Base-by-base conservation (phyloP, 352 stramenopile genomes). In the Globisporangium echinulatum region DNA sequence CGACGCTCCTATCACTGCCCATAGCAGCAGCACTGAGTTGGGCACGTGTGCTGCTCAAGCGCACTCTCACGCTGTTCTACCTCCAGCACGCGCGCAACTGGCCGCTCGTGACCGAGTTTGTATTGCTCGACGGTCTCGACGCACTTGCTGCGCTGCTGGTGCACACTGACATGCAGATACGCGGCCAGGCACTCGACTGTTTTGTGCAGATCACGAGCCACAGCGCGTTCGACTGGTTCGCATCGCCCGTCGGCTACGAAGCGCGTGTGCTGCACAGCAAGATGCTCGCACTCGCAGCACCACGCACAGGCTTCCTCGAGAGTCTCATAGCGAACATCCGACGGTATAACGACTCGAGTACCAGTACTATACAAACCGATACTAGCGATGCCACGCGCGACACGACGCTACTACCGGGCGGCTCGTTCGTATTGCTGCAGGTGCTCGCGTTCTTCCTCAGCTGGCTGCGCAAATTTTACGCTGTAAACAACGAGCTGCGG, bases 151-250 rank as follows among this genome's bases (percentile, higher is more conserved):
- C 66, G 36, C 57, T 70, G 33, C 68, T 75, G 46, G 42, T 67
- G 8, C 61, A 77, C 33, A 38, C 60, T 5, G 69, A 80, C 25
- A 7, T 77, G n/a, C 72, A 80, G 25, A 37, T 75, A 17, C 67
- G 72, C 0, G 72, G 67, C 10, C 72, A 80, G 39, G 69, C 72
- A 3, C 64, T 80, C 52, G 72, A 80, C 52, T 58, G 62, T 14
- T 80, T 80, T 19, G 67, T 75, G 13, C 72, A 80, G 59, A 64
- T 77, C 62, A 80, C 72, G 3, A 77, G 72, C 56, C 64, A 65
- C 17, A 13, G 56, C 5, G 53, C 49, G 11, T 80, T 80, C 46
- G 72, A 80, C 53, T 80, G 72, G 72, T 80, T 80, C 38, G 48
- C 68, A 10, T 13, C 57, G 5, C 69, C 72, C 6, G 44, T 66